Conservation (phyloP, 495 filamentous ascomycete species). For the Penicillium lividum region DNA sequence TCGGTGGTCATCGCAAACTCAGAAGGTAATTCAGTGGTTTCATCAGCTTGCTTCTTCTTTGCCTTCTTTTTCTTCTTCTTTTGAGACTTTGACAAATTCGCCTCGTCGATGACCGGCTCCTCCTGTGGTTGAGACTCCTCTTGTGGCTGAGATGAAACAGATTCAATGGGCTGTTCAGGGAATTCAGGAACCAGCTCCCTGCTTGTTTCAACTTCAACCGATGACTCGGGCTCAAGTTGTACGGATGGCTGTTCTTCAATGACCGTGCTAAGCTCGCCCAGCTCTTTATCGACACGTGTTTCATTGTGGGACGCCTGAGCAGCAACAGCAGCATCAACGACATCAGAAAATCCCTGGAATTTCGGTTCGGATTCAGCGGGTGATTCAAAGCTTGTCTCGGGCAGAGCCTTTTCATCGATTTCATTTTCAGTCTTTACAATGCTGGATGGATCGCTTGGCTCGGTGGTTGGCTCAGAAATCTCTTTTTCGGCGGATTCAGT, state of each 20-base stretch:
- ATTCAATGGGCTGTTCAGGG: slow-evolving; percentile 12
- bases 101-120: slow-evolving; percentile 19
- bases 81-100: slow-evolving; percentile 25
- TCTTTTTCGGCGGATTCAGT: slow-evolving; percentile 4
- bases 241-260: slow-evolving; percentile 17
- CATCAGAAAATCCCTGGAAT: slow-evolving; percentile 20
- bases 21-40: slow-evolving; percentile 23
- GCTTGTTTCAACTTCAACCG: slow-evolving; percentile 6
- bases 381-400: neutral
- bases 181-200: slow-evolving; percentile 16
- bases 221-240: neutral
- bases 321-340: slow-evolving; percentile 34
- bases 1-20: slow-evolving; percentile 10
- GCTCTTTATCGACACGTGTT: slow-evolving; percentile 2
- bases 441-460: neutral
- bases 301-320: slow-evolving; percentile 3
- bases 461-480: neutral
- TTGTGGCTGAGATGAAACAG: slow-evolving; percentile 1
- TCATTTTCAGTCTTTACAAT: neutral
- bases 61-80: slow-evolving; percentile 44
- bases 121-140: slow-evolving; percentile 5
- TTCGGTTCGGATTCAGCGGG: neutral
- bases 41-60: slow-evolving; percentile 30
- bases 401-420: neutral
- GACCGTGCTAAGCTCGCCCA: slow-evolving; percentile 20